Evolutionary conservation across 2,329 filamentous ascomycete species (phyloP).

Genomic region (Hawksworthiomyces lignivorus): DNA sequence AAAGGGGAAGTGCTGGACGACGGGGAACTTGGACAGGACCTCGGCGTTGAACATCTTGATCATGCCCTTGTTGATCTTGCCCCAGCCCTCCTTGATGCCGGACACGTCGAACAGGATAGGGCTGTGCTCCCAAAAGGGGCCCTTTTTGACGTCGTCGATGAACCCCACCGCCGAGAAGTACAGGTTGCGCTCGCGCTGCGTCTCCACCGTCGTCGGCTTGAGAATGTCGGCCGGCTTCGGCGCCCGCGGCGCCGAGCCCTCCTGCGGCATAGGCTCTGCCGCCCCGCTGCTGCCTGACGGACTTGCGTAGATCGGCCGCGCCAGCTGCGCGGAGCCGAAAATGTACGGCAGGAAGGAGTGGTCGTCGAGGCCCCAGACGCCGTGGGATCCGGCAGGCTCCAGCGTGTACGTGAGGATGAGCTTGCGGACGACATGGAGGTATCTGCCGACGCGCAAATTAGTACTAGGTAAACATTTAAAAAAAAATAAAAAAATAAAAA

Average conservation of each 20-base stretch:
- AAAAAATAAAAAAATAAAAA: background rate
- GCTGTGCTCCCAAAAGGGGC: conserved; percentile 95
- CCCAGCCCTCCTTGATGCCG: conserved; percentile 88
- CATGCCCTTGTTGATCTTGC: conserved; percentile 98
- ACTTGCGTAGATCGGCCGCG: conserved; percentile 62
- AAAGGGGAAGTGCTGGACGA: conserved; percentile 93
- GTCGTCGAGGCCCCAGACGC: conserved; percentile 98
- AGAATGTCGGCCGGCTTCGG: conserved; percentile 65
- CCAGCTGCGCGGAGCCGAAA: conserved; percentile 85
- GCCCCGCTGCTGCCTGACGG: too few relatives aligned
- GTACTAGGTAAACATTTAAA: background rate
- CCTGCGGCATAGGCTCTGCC: conserved; percentile 58
- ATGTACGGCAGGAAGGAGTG: conserved; percentile 93
- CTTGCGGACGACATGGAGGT: conserved; percentile 69
- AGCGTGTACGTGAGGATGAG: conserved; percentile 87
- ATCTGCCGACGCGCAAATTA: conserved; percentile 38
- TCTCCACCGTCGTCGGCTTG: conserved; percentile 55
- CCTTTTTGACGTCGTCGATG: conserved; percentile 94
- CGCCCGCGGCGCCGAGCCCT: conserved; percentile 66
- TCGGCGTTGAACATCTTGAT: conserved; percentile 99
- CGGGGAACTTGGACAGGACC: conserved; percentile 91
- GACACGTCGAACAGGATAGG: conserved; percentile 92
- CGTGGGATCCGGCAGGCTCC: conserved; percentile 91
- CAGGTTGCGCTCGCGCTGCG: conserved; percentile 63
- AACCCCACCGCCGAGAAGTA: conserved; percentile 96